A percentile compares a stretch with the other conserved stretches of the same genome.
phyloP scores from a whole-genome alignment of 371 early-diverging fungal species.

The Mortierella sp. region DNA sequence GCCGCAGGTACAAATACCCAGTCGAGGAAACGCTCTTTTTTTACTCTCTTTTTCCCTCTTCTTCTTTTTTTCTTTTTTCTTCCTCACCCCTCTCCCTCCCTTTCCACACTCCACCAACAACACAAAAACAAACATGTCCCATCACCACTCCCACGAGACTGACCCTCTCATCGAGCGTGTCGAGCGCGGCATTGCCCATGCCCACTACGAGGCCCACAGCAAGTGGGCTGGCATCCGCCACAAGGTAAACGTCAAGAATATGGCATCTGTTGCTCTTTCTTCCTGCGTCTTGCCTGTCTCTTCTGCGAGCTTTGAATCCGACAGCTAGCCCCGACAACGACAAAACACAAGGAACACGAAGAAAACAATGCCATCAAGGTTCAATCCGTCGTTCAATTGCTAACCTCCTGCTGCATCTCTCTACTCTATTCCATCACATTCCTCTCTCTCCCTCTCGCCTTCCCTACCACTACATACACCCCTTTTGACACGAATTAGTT shows the following conservation, averaged over 20 bases:
- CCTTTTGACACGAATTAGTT: conserved; percentile 52
- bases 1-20: conserved; percentile 6
- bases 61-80: conserved; percentile 13
- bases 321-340: neutral
- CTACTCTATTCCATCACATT: neutral
- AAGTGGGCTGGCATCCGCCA: conserved; percentile 52
- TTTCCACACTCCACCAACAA: neutral
- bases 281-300: neutral
- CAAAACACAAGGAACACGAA: neutral
- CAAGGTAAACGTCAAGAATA: conserved; percentile 33
- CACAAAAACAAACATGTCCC: conserved; percentile 19
- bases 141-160: conserved; percentile 40
- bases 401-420: neutral
- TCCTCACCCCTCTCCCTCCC: conserved; percentile 2
- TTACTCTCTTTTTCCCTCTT: conserved; percentile 4
- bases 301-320: neutral
- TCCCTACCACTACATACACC: neutral
- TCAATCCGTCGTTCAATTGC: neutral
- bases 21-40: neutral
- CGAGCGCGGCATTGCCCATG: conserved; percentile 30
- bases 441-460: neutral
- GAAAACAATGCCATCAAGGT: neutral
- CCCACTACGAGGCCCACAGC: conserved; percentile 35
- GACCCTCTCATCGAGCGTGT: conserved; percentile 55
- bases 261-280: neutral